These are phyloP conservation scores for Ogataea ganodermae DNA, from an alignment of 805 yeast species.

Conservation along the genomic window DNA sequence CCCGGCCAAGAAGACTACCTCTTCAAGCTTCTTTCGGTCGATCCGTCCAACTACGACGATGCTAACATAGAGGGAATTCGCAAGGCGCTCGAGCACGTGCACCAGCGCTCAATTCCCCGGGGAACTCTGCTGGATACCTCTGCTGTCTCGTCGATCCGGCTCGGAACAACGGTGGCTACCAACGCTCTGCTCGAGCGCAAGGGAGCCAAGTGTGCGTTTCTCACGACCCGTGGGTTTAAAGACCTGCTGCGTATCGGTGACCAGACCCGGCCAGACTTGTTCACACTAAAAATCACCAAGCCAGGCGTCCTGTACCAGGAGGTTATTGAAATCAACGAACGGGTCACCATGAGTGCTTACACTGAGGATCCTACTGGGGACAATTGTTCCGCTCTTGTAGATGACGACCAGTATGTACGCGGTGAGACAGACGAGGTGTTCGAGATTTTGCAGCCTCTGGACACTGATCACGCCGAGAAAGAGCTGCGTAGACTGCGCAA, in stretches of 20 bases:
- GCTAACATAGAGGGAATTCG: slow-evolving; percentile 30
- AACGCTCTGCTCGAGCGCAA: slow-evolving; percentile 25
- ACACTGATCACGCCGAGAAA: slow-evolving; percentile 19
- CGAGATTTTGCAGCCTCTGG: slow-evolving; percentile 37
- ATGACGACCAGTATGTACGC: slow-evolving; percentile 29
- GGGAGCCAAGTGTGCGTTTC: slow-evolving; percentile 19
- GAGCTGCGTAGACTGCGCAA: slow-evolving; percentile 28
- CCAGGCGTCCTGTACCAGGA: slow-evolving; percentile 20
- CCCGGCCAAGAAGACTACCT: slow-evolving; percentile 41
- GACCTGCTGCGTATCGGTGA: slow-evolving; percentile 35
- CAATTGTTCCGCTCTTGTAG: slow-evolving; percentile 15
- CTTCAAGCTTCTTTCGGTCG: slow-evolving; percentile 30
- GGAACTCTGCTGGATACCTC: slow-evolving; percentile 17
- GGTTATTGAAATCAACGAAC: slow-evolving; percentile 22
- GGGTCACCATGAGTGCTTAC: slow-evolving; percentile 25
- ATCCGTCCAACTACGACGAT: slow-evolving; percentile 27
- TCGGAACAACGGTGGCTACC: slow-evolving; percentile 31
- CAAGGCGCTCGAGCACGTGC: slow-evolving; percentile 19
- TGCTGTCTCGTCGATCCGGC: slow-evolving; percentile 21
- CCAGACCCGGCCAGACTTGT: slow-evolving; percentile 31
- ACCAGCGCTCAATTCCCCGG: slow-evolving; percentile 14
- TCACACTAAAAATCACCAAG: slow-evolving; percentile 16
- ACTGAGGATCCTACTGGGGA: slow-evolving; percentile 22
- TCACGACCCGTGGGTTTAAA: slow-evolving; percentile 34
- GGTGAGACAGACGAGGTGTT: slow-evolving; percentile 43